Base-by-base conservation (phyloP, 805 yeast species). In the Trichomonascus vanleenenianus region DNA sequence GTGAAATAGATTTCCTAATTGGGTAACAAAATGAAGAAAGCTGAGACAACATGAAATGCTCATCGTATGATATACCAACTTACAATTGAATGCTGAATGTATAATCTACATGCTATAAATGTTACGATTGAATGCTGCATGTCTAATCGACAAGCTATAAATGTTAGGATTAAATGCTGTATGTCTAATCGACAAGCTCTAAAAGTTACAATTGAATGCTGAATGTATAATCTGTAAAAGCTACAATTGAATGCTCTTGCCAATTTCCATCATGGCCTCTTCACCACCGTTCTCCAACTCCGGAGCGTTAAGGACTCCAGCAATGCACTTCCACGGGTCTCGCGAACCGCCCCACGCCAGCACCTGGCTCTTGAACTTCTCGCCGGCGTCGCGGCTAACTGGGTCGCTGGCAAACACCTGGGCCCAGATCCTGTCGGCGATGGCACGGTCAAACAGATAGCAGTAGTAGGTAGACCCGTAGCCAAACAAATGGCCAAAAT, bases 381-480 rank as follows among this genome's bases (percentile, higher is more conserved):
- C 82, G 15, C 98, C 98, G n/a, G 83, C 81, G 1, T 58, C 67
- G 30, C 84, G 67, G 49, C 79, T 75, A 59, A 83, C 72, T 1
- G 96, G 96, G 59, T 88, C 78, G 3, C 71, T 56, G 2, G 64
- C 68, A 61, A 93, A 93, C 34, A 91, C 66, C 40, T 76, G 79
- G 9, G 74, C 71, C 89, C 96, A 93, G 2, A 91, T 75, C 57
- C 79, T 80, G 20, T 87, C 78, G 0, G 97, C 97, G 51, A 93
- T 85, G 5, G 96, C 96, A 34, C 97, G 68, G 64, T 93, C 98
- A 46, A 93, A 74, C 43, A 93, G 64, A 60, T 93, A 93, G 27
- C 96, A 84, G 65, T 93, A 93, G 60, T 93, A 93, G 0, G 89
- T 85, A 0, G 97, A 85, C 1, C 97, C 97, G 59, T 93, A 93